Evolutionary conservation across 805 yeast species (phyloP).

Genomic region (Candida sanyiensis): DNA sequence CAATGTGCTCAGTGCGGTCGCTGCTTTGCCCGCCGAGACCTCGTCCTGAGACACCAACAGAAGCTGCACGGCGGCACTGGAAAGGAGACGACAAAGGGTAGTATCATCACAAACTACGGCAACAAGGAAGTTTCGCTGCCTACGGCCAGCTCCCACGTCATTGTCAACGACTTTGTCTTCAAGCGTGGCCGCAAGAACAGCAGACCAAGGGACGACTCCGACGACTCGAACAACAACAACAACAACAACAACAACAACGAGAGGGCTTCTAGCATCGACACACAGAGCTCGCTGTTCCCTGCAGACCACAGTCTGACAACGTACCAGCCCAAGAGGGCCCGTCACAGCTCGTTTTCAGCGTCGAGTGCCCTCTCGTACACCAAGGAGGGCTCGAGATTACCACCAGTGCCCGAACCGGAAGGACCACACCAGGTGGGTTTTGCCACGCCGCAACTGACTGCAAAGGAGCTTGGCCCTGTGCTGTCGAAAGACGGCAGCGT

Average conservation of each 20-base stretch:
- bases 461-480: conserved; percentile 39
- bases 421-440: conserved; percentile 71
- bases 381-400: conserved; percentile 7
- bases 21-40: conserved; percentile 86
- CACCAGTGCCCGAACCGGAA: conserved; percentile 24
- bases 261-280: not conserved
- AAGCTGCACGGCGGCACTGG: conserved; percentile 59
- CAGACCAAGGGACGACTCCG: not conserved
- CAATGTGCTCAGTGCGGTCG: conserved; percentile 96
- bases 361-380: conserved; percentile 34
- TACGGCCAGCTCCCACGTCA: conserved; percentile 19
- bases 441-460: conserved; percentile 71
- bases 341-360: conserved; percentile 42
- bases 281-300: not conserved
- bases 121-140: conserved; percentile 36
- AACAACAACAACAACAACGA: not conserved
- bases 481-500: conserved; percentile 31
- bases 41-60: conserved; percentile 89
- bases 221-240: not conserved
- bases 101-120: conserved; percentile 33
- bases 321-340: conserved; percentile 24
- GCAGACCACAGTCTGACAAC: not conserved
- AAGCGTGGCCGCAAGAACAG: conserved; percentile 1
- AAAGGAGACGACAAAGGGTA: conserved; percentile 28
- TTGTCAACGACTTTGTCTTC: conserved; percentile 3